Evolutionary conservation across 2,329 filamentous ascomycete species (phyloP), one percentile per base, ranked within the genome.

Genomic region (Alternaria tenuissima): DNA sequence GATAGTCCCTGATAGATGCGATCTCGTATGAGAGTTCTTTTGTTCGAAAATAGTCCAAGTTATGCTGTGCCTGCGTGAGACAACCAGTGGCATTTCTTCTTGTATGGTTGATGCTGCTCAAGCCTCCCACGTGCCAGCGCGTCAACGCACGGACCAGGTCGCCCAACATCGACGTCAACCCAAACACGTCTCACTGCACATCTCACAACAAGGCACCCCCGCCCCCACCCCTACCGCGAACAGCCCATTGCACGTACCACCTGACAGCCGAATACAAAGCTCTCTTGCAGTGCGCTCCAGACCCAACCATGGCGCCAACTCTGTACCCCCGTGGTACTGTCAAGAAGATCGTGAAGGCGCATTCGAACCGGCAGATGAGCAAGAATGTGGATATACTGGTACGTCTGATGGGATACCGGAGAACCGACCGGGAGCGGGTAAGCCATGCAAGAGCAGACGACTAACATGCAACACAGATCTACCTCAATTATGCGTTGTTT

Each of bases 271-370:
- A 3, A 0, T 38, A 7, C 34, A 4, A n/a, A 38, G 5, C 0
- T 36, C 12, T n/a, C 8, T 8, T 38, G 7, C 0, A n/a, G 16
- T n/a, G 16, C 0, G 18, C 1, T 34, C 0, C 26, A 58, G 38
- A 18, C 0, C 24, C 12, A 20, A 55, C 26, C 11, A 87, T 86
- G 52, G 81, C 86, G 84, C 87, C 22, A 73, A 94, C 93, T 69
- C 83, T 92, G 14, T 97, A 96, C 73, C 93, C 93, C 11, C 89
- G 93, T 64, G 89, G 88, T 18, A 95, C 92, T 0, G 84, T 97
- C 70, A 95, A 93, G 79, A 94, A 93, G 79, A 94, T 96, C 61
- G 85, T 96, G 72, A 97, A 96, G 80, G 93, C 92, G 18, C 93
- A 96, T 78, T 91, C 92, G 8, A 90, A 91, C 64, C 88, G 89